Evolutionary conservation across 169 alveolate species (phyloP).

Genomic region (Plasmodium fragile): DNA sequence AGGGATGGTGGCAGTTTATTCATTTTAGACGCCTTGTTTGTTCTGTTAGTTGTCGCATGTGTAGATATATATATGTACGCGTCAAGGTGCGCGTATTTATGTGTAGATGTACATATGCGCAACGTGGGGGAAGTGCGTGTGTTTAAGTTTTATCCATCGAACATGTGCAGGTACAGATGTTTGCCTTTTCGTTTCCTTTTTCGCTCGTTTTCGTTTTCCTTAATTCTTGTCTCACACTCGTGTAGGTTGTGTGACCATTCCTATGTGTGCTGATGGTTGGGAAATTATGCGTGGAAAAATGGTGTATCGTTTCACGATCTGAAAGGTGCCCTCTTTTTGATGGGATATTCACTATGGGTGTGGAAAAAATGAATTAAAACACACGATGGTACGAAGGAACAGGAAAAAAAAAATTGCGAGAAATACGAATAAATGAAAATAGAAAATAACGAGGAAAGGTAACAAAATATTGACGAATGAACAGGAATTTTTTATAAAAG

Average conservation of each 20-base stretch:
- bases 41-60: neutral
- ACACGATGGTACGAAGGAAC: neutral
- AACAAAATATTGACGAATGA: neutral
- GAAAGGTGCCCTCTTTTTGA: slow-evolving; percentile 11
- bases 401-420: slow-evolving; percentile 1
- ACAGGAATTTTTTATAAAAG: neutral
- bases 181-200: neutral
- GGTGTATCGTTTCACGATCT: slow-evolving; percentile 4
- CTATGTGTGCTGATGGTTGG: neutral
- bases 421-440: too few species aligned
- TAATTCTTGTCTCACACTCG: neutral
- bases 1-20: neutral
- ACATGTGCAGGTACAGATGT: neutral
- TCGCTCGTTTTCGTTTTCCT: neutral
- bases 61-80: neutral
- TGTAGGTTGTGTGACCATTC: neutral
- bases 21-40: neutral
- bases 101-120: neutral
- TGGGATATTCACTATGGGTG: neutral
- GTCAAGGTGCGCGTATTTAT: neutral
- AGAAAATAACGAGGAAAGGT: neutral
- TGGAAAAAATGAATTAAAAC: neutral
- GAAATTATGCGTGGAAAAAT: slow-evolving; percentile 2
- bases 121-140: neutral
- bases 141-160: neutral